Evolutionary conservation across 2,329 filamentous ascomycete species (phyloP), one percentile per base, ranked within the genome.

Genomic region (Cordyceps cateniannulata): DNA sequence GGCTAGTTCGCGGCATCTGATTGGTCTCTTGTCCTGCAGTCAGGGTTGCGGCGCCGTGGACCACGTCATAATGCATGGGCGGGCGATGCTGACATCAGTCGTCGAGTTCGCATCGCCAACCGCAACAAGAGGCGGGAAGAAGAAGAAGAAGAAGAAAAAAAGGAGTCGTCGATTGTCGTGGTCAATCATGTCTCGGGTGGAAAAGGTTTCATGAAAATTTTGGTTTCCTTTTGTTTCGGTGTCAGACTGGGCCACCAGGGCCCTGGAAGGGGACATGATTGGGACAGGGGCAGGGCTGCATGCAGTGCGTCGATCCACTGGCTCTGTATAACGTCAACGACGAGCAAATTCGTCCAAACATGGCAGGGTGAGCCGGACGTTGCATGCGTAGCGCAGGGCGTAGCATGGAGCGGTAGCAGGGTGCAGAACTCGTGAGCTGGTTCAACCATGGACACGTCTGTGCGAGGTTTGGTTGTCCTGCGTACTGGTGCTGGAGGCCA

Each of bases 1-100:
- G 18, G 27, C 25, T 16, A 45, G 20, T 32, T 14, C 3, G 29
- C 29, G 24, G 16, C 24, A 12, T 55, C 18, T 27, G 8, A 40
- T 40, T 58, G 55, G 55, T 42, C 12, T n/a, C 35, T 38, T 32
- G 27, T 16, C 18, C 55, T 40, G 44, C 55, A 48, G 29, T 44
- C n/a, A 57, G 32, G 55, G 29, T 38, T 42, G 38, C 38, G 14
- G 24, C 16, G 52, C 27, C 20, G 20, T 49, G 20, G n/a, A 50
- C 55, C 55, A 58, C 55, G 55, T 58, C 55, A 58, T 58, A 16
- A 20, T 58, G 45, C 54, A 58, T 58, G 20, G 18, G 20, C 20
- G 18, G n/a, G 18, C 40, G 38, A 38, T 20, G 55, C 45, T 58
- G 55, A 18, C 44, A 48, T 48, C 25, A 14, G 44, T 25, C 16